Evolutionary conservation across 1,139 yeast genomes (phyloP), one percentile per base, ranked within the genome.

Genomic region (Diutina sp.): DNA sequence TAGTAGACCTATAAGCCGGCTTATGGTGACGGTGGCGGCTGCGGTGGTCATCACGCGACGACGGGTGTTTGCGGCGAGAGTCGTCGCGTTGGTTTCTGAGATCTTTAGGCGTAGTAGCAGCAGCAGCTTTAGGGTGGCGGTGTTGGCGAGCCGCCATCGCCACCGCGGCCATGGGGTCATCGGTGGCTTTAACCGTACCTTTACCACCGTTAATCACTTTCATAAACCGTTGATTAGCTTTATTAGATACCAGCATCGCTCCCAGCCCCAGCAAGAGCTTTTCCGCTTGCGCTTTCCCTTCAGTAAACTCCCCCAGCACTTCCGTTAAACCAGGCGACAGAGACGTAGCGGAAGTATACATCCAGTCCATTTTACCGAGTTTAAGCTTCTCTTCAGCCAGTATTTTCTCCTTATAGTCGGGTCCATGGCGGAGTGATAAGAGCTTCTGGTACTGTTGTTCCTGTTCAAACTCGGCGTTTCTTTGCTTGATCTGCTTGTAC

Each of bases 361-460:
- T 50, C 53, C 53, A 50, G 18, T 50, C 53, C 53, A 50, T 16
- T 29, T 50, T 50, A 9, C 29, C 29, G 12, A 32, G 44, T n/a
- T 50, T 50, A 6, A n/a, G 41, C 53, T 50, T 50, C 18, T 50
- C 53, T 14, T 50, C 53, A 8, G 25, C 41, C 6, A 11, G 6
- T 4, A 50, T 4, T 16, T 30, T 32, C 28, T 11, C 41, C 9
- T 30, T 14, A 16, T 29, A 48, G 62, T 66, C 67, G 58, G 65
- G 68, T 41, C 75, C 74, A 62, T 78, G 78, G 61, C 83, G 85
- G 61, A 84, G 68, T 38, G 74, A 77, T 57, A 77, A 68, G 51
- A 88, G 70, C 61, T 86, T 85, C 55, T 78, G 74, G 55, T 82
- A 75, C 60, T 88, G 90, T 50, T 81, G 74, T 62, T 87, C 91